Evolutionary conservation across 768 basidiomycete genomes (phyloP).

Genomic region (Amanita brunnescens): DNA sequence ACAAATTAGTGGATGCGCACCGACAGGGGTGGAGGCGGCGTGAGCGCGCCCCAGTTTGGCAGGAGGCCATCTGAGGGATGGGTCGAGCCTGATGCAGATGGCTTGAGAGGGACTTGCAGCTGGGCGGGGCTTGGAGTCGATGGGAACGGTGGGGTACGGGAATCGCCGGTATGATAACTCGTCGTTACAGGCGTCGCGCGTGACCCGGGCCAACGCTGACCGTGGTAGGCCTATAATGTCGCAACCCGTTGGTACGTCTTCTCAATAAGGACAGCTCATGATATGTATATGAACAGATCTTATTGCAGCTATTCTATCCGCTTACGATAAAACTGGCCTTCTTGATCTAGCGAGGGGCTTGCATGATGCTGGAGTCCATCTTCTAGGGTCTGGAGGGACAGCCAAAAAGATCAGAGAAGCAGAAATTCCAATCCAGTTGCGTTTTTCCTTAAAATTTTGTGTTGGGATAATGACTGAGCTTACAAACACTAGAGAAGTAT

Average conservation of each 20-base stretch:
- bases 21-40: too few relatives aligned
- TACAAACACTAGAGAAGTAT: conserved; percentile 73
- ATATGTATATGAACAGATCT: background rate
- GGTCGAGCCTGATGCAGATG: too few relatives aligned
- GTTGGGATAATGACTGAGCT: conserved; percentile 1
- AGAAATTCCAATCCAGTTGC: conserved; percentile 80
- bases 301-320: conserved; percentile 73
- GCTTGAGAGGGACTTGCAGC: too few relatives aligned
- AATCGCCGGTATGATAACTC: too few relatives aligned
- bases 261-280: background rate
- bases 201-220: too few relatives aligned
- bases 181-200: too few relatives aligned
- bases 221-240: background rate
- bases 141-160: too few relatives aligned
- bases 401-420: conserved; percentile 96
- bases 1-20: too few relatives aligned
- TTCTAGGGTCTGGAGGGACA: conserved; percentile 94
- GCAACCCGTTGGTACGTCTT: background rate
- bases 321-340: conserved; percentile 91
- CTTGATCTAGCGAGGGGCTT: conserved; percentile 86
- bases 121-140: too few relatives aligned
- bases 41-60: too few relatives aligned
- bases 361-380: conserved; percentile 67
- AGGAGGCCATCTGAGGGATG: too few relatives aligned
- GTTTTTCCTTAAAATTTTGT: conserved; percentile 21